Percentiles rank a stretch among this genome's conserved stretches.
Conservation (phyloP, 306 rosid species). For the Gynostemma pentaphyllum region DNA sequence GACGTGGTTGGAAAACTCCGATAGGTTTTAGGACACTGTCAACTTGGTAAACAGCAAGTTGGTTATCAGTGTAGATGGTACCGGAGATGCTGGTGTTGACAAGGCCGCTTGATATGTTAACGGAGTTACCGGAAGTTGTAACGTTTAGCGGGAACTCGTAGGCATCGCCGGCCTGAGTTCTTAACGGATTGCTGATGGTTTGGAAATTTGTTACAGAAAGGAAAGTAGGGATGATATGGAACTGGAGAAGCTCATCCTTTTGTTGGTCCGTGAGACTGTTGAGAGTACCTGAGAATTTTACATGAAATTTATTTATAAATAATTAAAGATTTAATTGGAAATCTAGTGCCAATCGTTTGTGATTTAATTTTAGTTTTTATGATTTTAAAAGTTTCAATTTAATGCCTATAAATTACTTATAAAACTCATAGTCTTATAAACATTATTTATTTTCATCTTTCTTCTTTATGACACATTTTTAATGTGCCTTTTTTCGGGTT, state of each 20-base stretch:
- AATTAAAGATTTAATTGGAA: too few relatives aligned
- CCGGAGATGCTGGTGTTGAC: constrained; percentile 54
- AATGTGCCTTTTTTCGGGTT: too few relatives aligned
- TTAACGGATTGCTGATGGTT: constrained; percentile 52
- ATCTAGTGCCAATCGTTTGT: too few relatives aligned
- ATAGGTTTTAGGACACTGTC: constrained; percentile 55
- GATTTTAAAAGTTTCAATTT: too few relatives aligned
- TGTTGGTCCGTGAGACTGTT: constrained; percentile 45
- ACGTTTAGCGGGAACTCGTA: constrained; percentile 47
- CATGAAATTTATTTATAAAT: too few relatives aligned
- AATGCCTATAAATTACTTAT: too few relatives aligned
- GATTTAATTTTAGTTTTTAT: too few relatives aligned
- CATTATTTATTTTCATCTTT: too few relatives aligned
- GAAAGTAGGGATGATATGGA: constrained; percentile 41
- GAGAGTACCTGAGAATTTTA: constrained; percentile 56
- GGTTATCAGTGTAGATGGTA: constrained; percentile 43
- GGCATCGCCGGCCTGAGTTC: constrained; percentile 59
- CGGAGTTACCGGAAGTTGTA: constrained; percentile 48
- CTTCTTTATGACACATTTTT: too few relatives aligned
- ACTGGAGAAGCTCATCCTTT: constrained; percentile 54
- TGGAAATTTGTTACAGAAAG: constrained; percentile 44
- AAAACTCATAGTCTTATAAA: too few relatives aligned
- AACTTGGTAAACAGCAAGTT: constrained; percentile 54
- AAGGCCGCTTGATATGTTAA: constrained; percentile 49
- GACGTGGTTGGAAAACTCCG: constrained; percentile 37